Conservation (phyloP, 768 basidiomycete species). For the Trametes sanguinea region DNA sequence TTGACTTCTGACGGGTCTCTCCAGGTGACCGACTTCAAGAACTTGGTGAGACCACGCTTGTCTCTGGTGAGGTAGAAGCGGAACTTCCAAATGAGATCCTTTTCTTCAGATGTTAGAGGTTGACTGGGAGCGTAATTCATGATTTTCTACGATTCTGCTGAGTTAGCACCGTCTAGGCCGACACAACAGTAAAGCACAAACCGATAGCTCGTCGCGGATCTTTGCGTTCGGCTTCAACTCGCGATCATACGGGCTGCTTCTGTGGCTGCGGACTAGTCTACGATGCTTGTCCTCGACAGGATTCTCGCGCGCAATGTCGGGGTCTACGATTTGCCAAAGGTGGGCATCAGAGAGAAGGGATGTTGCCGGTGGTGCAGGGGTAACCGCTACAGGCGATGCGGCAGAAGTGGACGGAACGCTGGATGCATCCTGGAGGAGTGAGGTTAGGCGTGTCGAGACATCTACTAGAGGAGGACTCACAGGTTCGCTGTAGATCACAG, state of each 20-base stretch:
- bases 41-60: conserved; percentile 94
- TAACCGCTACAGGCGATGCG: conserved; percentile 41
- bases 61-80: conserved; percentile 94
- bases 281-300: conserved; percentile 98
- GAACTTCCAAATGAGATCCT: conserved; percentile 98
- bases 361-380: conserved; percentile 45
- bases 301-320: conserved; percentile 89
- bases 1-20: conserved; percentile 94
- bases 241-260: conserved; percentile 91
- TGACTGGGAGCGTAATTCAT: conserved; percentile 91
- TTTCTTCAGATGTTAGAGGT: conserved; percentile 84
- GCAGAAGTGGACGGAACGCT: conserved; percentile 44
- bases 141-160: conserved; percentile 60
- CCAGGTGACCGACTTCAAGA: conserved; percentile 98
- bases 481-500: conserved; percentile 91
- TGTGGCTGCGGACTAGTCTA: conserved; percentile 88
- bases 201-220: conserved; percentile 89
- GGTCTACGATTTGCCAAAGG: conserved; percentile 89
- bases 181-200: conserved; percentile 40
- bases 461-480: conserved; percentile 41
- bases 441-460: not conserved
- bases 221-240: conserved; percentile 97
- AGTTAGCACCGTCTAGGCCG: not conserved
- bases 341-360: conserved; percentile 65
- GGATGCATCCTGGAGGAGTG: conserved; percentile 40